Evolutionary conservation across 208 protist genomes (phyloP), one percentile per base, ranked within the genome.

Genomic region (Trypanosoma brucei): DNA sequence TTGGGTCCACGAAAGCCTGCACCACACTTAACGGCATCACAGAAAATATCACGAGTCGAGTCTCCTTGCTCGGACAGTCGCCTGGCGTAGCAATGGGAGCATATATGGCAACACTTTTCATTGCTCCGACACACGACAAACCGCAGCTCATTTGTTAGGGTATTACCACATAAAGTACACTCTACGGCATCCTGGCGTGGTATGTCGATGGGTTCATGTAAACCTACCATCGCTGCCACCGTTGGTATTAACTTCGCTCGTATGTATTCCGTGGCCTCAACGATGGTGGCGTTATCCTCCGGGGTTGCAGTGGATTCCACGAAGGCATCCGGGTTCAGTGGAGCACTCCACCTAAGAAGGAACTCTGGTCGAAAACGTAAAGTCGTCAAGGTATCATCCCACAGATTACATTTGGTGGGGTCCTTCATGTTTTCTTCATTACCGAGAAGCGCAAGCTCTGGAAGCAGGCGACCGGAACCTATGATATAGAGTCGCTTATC

Each of bases 401-500:
- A 59, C 7, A 40, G 0, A 22, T 14, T 44, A 8, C 6, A 44
- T 7, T 14, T 36, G 22, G 6, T 30, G n/a, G 55, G 39, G 55
- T 8, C 30, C 39, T 49, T 40, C 13, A 31, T 38, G 30, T 22
- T n/a, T 40, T 7, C 46, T 31, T 1, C 31, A 59, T 39, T 48
- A 9, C 4, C 33, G 22, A 62, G 11, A 76, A 64, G 14, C 67
- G 73, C 59, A 74, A 75, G 54, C 11, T 78, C 48, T 14, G 88
- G 88, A 55, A 91, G 65, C 3, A 94, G 58, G 33, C 79, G 80
- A 1, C 56, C 56, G 0, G 62, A 64, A 35, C 76, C 75, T 5
- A 90, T 34, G 1, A 93, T 54, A 55, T 95, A 95, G 0, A 95
- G 55, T 2, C 89, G 79, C 7, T 80, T 69, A 38, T 95, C 89